A percentile compares a stretch with the other conserved stretches of the same genome.
Evolutionary conservation across 768 basidiomycete species (phyloP).

Genomic region (Pholiota conissans): DNA sequence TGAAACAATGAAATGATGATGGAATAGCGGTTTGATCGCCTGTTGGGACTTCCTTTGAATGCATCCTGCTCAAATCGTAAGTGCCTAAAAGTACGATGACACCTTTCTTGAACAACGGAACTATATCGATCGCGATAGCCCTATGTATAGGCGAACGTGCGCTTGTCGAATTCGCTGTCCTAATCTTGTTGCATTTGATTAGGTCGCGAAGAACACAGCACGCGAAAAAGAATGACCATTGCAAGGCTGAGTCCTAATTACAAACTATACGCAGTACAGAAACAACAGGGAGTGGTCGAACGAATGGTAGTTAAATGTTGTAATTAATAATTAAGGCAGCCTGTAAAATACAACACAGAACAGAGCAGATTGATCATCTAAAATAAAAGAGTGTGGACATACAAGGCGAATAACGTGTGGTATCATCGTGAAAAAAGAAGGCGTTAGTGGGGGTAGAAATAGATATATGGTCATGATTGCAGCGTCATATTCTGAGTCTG

Average conservation of each 20-base stretch:
- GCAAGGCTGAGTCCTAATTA: not conserved
- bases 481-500: conserved; percentile 58
- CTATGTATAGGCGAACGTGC: not conserved
- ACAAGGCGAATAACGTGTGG: conserved; percentile 8
- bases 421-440: conserved; percentile 20
- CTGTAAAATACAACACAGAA: conserved; percentile 12
- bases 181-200: not conserved
- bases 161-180: not conserved
- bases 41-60: conserved; percentile 6
- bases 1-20: conserved; percentile 19
- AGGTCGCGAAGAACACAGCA: not conserved
- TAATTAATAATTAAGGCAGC: not conserved
- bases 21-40: conserved; percentile 16
- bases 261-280: not conserved
- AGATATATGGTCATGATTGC: conserved; percentile 40
- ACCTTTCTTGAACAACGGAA: not conserved
- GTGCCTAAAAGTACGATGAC: not conserved
- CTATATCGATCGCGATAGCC: not conserved
- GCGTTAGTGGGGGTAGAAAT: conserved; percentile 13
- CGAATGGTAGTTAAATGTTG: not conserved
- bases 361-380: conserved; percentile 17
- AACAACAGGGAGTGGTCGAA: not conserved
- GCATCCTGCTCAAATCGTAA: conserved; percentile 1
- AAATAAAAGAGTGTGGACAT: conserved; percentile 18
- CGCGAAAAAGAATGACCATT: not conserved